phyloP scores from a whole-genome alignment of 1,284 basidiomycete genomes.

The Pyrrhoderma noxium region DNA sequence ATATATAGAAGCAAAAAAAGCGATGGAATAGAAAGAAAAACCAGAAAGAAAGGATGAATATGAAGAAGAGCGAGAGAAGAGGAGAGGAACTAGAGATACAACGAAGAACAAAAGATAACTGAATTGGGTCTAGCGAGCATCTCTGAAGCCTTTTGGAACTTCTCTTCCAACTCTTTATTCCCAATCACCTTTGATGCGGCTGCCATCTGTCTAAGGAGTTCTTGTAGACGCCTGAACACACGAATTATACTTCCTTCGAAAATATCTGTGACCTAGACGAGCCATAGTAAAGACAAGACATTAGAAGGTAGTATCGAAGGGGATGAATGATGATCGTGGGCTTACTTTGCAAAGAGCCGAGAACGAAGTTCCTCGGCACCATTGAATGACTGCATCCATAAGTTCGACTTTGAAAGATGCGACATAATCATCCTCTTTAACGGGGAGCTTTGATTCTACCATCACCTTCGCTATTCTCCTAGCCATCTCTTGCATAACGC shows the following conservation, averaged over 20 bases:
- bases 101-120: conserved; percentile 88
- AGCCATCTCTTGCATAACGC: conserved; percentile 94
- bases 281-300: conserved; percentile 2
- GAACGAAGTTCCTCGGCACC: conserved; percentile 98
- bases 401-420: conserved; percentile 95
- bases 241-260: conserved; percentile 95
- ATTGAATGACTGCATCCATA: conserved; percentile 95
- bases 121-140: conserved; percentile 89
- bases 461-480: conserved; percentile 93
- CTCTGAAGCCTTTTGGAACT: conserved; percentile 82
- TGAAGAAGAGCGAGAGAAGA: neutral
- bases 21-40: neutral
- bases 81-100: conserved; percentile 48
- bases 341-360: conserved; percentile 91
- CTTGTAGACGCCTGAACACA: conserved; percentile 89
- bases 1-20: too few relatives aligned
- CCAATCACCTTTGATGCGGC: conserved; percentile 95
- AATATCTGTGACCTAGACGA: conserved; percentile 85
- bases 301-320: neutral
- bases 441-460: conserved; percentile 81
- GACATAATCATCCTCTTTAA: conserved; percentile 95
- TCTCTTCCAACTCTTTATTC: conserved; percentile 86
- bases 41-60: neutral
- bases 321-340: neutral
- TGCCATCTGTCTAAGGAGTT: conserved; percentile 93